Percentiles rank a stretch among this genome's conserved stretches.
These are phyloP conservation scores for Candida jianshihensis DNA, from an alignment of 805 yeast genomes.

Conservation along the genomic window DNA sequence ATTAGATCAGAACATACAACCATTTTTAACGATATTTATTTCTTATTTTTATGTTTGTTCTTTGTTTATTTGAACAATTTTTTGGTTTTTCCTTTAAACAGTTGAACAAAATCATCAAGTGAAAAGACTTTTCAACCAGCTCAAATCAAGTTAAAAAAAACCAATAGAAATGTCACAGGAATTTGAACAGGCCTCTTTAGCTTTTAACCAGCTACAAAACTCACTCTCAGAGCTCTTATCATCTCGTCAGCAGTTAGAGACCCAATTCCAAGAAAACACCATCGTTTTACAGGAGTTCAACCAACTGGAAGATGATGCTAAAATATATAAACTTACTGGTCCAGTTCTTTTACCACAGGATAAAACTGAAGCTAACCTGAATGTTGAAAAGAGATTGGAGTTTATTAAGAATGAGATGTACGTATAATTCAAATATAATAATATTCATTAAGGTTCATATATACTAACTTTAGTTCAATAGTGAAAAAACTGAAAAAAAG, in stretches of 20 bases:
- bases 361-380: constrained; percentile 67
- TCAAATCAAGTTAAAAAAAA: no score
- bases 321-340: constrained; percentile 84
- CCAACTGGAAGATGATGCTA: constrained; percentile 55
- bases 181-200: constrained; percentile 38
- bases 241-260: constrained; percentile 81
- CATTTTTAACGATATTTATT: no score
- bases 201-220: constrained; percentile 39
- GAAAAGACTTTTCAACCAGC: no score
- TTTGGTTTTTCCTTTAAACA: no score
- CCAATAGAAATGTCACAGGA: constrained; percentile 16
- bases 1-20: no score
- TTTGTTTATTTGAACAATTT: no score
- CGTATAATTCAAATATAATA: constrained; percentile 4
- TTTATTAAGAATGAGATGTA: constrained; percentile 74
- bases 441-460: not conserved
- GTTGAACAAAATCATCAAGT: no score
- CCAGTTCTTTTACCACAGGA: constrained; percentile 91
- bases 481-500: constrained; percentile 61
- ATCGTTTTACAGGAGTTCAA: constrained; percentile 82
- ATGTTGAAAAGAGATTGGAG: constrained; percentile 85
- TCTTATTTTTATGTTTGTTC: no score
- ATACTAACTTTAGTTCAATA: constrained; percentile 12
- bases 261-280: constrained; percentile 89
- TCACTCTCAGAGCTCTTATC: constrained; percentile 47